Conservation (phyloP, 768 basidiomycete genomes). For the Zangia roseola region DNA sequence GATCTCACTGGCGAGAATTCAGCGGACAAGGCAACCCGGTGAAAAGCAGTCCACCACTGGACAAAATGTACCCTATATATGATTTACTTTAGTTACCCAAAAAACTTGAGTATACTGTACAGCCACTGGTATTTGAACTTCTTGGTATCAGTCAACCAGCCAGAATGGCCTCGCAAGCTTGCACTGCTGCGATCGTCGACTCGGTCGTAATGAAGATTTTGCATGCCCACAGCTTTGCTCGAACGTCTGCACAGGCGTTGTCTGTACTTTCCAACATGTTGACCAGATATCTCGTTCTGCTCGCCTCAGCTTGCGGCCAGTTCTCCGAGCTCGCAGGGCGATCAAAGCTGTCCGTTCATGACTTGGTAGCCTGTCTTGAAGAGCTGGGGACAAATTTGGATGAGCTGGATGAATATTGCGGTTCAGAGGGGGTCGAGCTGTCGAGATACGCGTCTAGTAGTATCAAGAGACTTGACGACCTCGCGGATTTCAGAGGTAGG, state of each 20-base stretch:
- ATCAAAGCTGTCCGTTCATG: slow-evolving; percentile 51
- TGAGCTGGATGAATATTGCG: slow-evolving; percentile 66
- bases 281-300: slow-evolving; percentile 66
- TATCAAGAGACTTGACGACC: slow-evolving; percentile 64
- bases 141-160: not conserved
- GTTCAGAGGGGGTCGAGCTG: slow-evolving; percentile 67
- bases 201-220: slow-evolving; percentile 65
- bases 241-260: slow-evolving; percentile 71
- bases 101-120: no score
- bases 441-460: slow-evolving; percentile 65
- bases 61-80: not conserved
- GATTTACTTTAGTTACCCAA: not conserved
- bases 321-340: slow-evolving; percentile 79
- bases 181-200: slow-evolving; percentile 62
- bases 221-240: slow-evolving; percentile 75
- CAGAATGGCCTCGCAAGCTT: slow-evolving; percentile 37
- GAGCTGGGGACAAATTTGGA: slow-evolving; percentile 72
- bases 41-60: not conserved
- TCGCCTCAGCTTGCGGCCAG: slow-evolving; percentile 65
- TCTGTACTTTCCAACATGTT: slow-evolving; percentile 73
- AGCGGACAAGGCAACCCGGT: slow-evolving; percentile 10
- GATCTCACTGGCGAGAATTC: slow-evolving; percentile 25
- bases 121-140: no score
- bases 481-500: slow-evolving; percentile 71
- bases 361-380: slow-evolving; percentile 65